Conservation (phyloP, 345 rosid genomes). For the Salix purpurea region DNA sequence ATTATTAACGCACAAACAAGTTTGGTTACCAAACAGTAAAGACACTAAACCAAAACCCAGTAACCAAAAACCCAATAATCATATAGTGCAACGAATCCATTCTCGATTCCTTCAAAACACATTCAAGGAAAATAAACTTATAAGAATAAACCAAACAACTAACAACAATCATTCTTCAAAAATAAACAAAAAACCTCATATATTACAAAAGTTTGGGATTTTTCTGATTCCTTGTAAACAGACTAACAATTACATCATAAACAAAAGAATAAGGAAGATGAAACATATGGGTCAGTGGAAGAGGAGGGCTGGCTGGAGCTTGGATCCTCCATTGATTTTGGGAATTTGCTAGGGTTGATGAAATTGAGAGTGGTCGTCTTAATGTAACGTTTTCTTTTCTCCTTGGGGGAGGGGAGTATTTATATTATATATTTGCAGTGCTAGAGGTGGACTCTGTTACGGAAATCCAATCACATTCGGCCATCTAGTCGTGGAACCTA, state of each 20-base stretch:
- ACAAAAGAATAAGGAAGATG: not conserved
- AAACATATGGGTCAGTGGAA: constrained; percentile 14
- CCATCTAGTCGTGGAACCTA: too few relatives aligned
- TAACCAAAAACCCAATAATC: not conserved
- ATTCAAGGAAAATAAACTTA: not conserved
- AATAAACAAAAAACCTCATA: not conserved
- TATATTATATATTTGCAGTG: too few relatives aligned
- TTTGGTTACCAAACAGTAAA: not conserved
- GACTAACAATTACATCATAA: not conserved
- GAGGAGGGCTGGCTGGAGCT: constrained; percentile 6
- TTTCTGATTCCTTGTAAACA: not conserved
- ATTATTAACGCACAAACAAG: not conserved
- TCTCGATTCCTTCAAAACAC: not conserved
- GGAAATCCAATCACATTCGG: too few relatives aligned
- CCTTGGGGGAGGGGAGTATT: too few relatives aligned
- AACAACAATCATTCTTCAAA: not conserved
- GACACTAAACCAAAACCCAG: not conserved
- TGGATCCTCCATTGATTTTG: constrained; percentile 17
- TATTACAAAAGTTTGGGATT: not conserved
- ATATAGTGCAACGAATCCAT: not conserved
- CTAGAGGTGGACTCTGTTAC: too few relatives aligned
- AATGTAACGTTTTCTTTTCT: too few relatives aligned
- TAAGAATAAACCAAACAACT: not conserved
- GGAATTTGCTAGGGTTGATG: not conserved
- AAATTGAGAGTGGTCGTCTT: too few relatives aligned